Evolutionary conservation across 495 filamentous ascomycete genomes (phyloP), one percentile per base, ranked within the genome.

Genomic region (Collariella sp.): DNA sequence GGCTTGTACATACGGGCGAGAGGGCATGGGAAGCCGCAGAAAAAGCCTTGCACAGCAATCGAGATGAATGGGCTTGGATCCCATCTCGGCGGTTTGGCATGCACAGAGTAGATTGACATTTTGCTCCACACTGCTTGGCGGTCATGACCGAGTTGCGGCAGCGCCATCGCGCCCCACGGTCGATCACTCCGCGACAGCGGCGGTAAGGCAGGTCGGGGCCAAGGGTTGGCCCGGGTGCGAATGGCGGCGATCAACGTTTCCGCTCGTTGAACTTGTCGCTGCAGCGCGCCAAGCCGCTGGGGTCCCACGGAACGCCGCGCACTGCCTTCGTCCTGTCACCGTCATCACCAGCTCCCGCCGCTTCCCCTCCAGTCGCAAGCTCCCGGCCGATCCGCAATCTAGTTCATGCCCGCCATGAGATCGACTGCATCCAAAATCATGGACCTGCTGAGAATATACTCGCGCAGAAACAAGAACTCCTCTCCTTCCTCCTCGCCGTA

Each of bases 351-450:
- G 60, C 66, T 86, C 50, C 24, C 33, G 45, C 34, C 52, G 24
- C 41, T 38, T 24, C 18, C 29, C 38, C 23, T 38, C 16, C 38
- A n/a, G 13, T 31, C 22, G 34, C 46, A 44, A 45, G 26, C n/a
- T 41, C 45, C 35, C 36, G 34, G 44, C 46, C 19, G 15, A 9
- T 9, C 18, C n/a, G 44, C 20, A 43, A 39, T 39, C 57, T 69
- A 69, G 69, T 91, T 78, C 91, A 95, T 95, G 13, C 91, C 91
- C 54, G 86, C 83, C 89, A 98, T 88, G 55, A 96, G 72, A 48
- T 88, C 85, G 9, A 86, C 83, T 56, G 83, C 80, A 68, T 98
- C 93, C 53, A 98, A 67, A 55, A 91, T 77, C 93, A 97, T 97
- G 2, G 84, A 86, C 64, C 85, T 86, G 63, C 82, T 73, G 29